phyloP scores from a whole-genome alignment of 2,329 filamentous ascomycete species.

The Cladosporium velox region DNA sequence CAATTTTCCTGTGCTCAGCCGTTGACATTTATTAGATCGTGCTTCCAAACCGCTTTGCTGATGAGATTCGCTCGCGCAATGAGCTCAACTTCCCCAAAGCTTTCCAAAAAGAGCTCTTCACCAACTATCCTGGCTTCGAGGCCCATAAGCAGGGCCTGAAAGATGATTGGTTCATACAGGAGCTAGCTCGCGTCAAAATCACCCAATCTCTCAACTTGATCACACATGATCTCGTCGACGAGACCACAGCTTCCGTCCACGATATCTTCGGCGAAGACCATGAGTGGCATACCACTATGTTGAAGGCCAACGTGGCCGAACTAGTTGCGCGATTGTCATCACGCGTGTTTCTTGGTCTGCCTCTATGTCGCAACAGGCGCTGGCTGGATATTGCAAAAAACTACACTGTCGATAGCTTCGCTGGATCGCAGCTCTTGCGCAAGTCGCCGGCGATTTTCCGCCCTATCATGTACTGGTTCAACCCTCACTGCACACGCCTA shows the following conservation, averaged over 20 bases:
- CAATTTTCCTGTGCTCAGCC: not conserved
- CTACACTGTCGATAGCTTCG: slow-evolving; percentile 42
- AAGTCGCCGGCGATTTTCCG: slow-evolving; percentile 39
- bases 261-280: slow-evolving; percentile 27
- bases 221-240: slow-evolving; percentile 31
- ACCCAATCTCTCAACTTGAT: slow-evolving; percentile 31
- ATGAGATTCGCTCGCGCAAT: slow-evolving; percentile 26
- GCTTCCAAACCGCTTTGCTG: slow-evolving; percentile 27
- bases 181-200: slow-evolving; percentile 27
- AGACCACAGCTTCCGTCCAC: slow-evolving; percentile 26
- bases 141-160: slow-evolving; percentile 19
- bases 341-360: slow-evolving; percentile 44
- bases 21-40: slow-evolving; percentile 22
- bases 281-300: slow-evolving; percentile 26
- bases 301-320: slow-evolving; percentile 33
- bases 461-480: slow-evolving; percentile 38
- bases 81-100: slow-evolving; percentile 27
- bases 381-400: slow-evolving; percentile 41
- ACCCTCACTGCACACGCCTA: slow-evolving; percentile 40
- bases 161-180: slow-evolving; percentile 26
- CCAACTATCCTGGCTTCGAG: slow-evolving; percentile 25
- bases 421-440: slow-evolving; percentile 38
- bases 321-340: slow-evolving; percentile 45
- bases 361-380: slow-evolving; percentile 40
- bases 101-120: slow-evolving; percentile 25